A percentile compares a stretch with the other conserved stretches of the same genome.
Evolutionary conservation across 495 filamentous ascomycete genomes (phyloP).

Genomic region (Hypoxylon lienhwacheense): DNA sequence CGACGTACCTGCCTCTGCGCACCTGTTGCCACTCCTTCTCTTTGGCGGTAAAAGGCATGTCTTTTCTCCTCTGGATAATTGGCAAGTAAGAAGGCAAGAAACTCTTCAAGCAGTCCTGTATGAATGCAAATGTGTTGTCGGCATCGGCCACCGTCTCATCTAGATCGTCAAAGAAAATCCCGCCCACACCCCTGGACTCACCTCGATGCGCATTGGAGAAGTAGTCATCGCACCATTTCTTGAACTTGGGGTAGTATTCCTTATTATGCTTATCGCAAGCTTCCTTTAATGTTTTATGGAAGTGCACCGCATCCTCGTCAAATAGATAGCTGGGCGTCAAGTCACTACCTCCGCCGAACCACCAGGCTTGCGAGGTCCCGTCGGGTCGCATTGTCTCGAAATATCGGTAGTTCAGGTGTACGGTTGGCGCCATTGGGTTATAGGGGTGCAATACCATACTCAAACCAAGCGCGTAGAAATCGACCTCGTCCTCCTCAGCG

Average conservation of each 20-base stretch:
- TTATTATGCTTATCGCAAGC: slow-evolving; percentile 93
- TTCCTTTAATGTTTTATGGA: slow-evolving; percentile 90
- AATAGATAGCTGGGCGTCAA: slow-evolving; percentile 93
- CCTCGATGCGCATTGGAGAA: slow-evolving; percentile 89
- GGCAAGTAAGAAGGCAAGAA: slow-evolving; percentile 93
- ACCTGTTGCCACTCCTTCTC: slow-evolving; percentile 98
- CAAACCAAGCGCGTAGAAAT: slow-evolving; percentile 93
- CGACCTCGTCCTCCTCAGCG: slow-evolving; percentile 65
- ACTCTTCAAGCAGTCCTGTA: slow-evolving; percentile 77
- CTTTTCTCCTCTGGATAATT: slow-evolving; percentile 82
- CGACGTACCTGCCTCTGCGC: slow-evolving; percentile 88
- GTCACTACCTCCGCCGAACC: slow-evolving; percentile 96
- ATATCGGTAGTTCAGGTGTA: slow-evolving; percentile 98
- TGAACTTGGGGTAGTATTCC: slow-evolving; percentile 91
- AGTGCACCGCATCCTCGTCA: slow-evolving; percentile 94
- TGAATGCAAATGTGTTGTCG: slow-evolving; percentile 90
- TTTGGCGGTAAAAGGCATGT: slow-evolving; percentile 79
- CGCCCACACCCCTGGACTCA: slow-evolving; percentile 87
- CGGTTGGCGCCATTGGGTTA: slow-evolving; percentile 96
- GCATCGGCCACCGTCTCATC: slow-evolving; percentile 79
- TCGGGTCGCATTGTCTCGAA: slow-evolving; percentile 88
- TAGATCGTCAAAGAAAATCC: slow-evolving; percentile 98
- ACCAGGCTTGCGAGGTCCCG: slow-evolving; percentile 81
- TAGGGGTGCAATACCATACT: slow-evolving; percentile 89
- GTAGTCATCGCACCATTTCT: slow-evolving; percentile 98